Conservation (phyloP, 2,329 filamentous ascomycete species). For the Malbranchea zuffiana region DNA sequence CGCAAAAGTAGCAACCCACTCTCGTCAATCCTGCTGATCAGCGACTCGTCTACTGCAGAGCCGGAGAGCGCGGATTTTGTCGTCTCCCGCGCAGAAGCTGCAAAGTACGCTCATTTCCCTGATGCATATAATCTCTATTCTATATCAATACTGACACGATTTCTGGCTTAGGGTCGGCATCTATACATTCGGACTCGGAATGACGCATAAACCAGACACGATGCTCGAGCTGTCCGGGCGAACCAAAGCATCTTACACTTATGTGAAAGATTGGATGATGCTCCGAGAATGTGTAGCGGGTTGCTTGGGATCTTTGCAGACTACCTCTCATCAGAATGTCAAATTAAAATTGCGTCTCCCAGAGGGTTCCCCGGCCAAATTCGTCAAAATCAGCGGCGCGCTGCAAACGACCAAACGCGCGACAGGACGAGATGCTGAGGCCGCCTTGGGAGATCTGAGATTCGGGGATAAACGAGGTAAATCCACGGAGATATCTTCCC, state of each 20-base stretch:
- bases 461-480: constrained; percentile 79
- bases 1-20: constrained; percentile 91
- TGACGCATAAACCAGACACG: constrained; percentile 96
- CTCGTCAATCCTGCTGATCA: constrained; percentile 90
- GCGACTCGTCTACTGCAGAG: constrained; percentile 90
- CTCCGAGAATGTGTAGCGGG: constrained; percentile 89
- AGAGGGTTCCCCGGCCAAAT: constrained; percentile 93
- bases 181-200: constrained; percentile 88
- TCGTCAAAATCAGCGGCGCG: constrained; percentile 95
- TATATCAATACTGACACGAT: constrained; percentile 20
- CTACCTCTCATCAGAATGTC: constrained; percentile 94
- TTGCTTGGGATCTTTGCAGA: constrained; percentile 82
- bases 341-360: constrained; percentile 89
- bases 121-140: constrained; percentile 2
- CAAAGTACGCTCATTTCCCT: constrained; percentile 56
- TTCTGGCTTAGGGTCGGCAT: constrained; percentile 62
- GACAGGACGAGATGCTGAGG: constrained; percentile 87
- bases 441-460: constrained; percentile 76
- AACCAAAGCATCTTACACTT: constrained; percentile 94
- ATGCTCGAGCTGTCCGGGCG: constrained; percentile 95
- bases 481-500: constrained; percentile 9
- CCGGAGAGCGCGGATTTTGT: constrained; percentile 95
- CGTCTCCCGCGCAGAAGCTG: constrained; percentile 87
- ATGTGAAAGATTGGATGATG: constrained; percentile 99
- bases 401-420: constrained; percentile 94